These are phyloP conservation scores for Penicillium sp. DNA, from an alignment of 2,329 filamentous ascomycete genomes.

Conservation along the genomic window DNA sequence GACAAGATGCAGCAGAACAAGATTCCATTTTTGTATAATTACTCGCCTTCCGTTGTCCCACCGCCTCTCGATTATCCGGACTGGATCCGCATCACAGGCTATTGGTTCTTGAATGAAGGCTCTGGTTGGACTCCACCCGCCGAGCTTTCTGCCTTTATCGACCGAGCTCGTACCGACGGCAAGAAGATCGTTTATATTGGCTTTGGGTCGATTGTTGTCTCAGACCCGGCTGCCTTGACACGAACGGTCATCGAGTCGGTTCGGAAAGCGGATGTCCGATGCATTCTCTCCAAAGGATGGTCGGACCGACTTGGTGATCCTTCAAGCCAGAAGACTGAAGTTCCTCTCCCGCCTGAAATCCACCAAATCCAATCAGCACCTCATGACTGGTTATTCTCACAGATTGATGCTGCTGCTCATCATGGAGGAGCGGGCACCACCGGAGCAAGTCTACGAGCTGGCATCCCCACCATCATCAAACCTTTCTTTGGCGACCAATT, in stretches of 20 bases:
- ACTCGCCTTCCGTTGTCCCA: slow-evolving; percentile 89
- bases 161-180: slow-evolving; percentile 73
- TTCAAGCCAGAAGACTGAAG: slow-evolving; percentile 61
- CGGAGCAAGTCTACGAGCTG: slow-evolving; percentile 85
- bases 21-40: slow-evolving; percentile 98
- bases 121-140: slow-evolving; percentile 70
- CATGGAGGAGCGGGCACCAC: slow-evolving; percentile 95
- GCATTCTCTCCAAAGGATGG: slow-evolving; percentile 96
- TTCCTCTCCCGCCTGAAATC: slow-evolving; percentile 76
- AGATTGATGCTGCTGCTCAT: slow-evolving; percentile 91
- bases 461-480: slow-evolving; percentile 89
- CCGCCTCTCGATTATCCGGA: slow-evolving; percentile 94
- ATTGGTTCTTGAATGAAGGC: slow-evolving; percentile 92
- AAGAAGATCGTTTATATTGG: slow-evolving; percentile 97
- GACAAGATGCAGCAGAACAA: slow-evolving; percentile 95
- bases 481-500: slow-evolving; percentile 98
- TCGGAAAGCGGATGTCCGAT: slow-evolving; percentile 85
- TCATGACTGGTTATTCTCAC: slow-evolving; percentile 93
- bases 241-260: slow-evolving; percentile 93
- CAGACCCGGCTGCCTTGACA: slow-evolving; percentile 84
- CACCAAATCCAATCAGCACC: slow-evolving; percentile 86
- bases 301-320: slow-evolving; percentile 75
- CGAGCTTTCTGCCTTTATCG: slow-evolving; percentile 79
- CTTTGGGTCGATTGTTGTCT: slow-evolving; percentile 93
- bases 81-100: slow-evolving; percentile 96